phyloP scores from a whole-genome alignment of 2,329 filamentous ascomycete species.

The Diaporthe destruens region DNA sequence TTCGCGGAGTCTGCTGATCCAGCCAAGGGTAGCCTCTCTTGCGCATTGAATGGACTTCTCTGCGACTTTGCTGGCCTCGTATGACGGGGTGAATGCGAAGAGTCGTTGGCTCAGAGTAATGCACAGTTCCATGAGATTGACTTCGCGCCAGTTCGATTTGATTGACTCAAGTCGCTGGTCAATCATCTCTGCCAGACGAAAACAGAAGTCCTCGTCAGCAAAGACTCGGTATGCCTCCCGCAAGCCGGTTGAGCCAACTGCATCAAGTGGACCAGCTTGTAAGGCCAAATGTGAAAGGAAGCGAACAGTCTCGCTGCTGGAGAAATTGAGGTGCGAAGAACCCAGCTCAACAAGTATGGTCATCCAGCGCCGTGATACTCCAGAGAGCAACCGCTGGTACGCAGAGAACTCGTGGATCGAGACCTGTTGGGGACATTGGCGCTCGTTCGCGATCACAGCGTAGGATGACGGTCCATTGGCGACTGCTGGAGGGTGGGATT shows the following conservation, averaged over 20 bases:
- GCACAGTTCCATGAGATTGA: constrained; percentile 68
- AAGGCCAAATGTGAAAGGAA: constrained; percentile 65
- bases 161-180: constrained; percentile 58
- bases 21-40: constrained; percentile 59
- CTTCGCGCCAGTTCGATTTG: constrained; percentile 69
- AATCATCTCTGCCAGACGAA: constrained; percentile 61
- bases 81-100: constrained; percentile 44
- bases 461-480: constrained; percentile 64
- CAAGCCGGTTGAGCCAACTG: constrained; percentile 51
- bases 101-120: constrained; percentile 63
- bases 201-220: constrained; percentile 62
- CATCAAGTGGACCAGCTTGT: constrained; percentile 64
- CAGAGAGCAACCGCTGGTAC: constrained; percentile 61
- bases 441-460: constrained; percentile 63
- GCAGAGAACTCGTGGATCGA: constrained; percentile 66
- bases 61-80: constrained; percentile 41
- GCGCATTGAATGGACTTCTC: constrained; percentile 54
- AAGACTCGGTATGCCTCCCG: constrained; percentile 65
- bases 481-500: constrained; percentile 45
- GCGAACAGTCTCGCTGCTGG: constrained; percentile 61
- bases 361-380: constrained; percentile 61
- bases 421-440: constrained; percentile 59
- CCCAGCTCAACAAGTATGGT: constrained; percentile 63
- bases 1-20: constrained; percentile 61
- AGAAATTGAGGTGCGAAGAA: constrained; percentile 70